phyloP scores from a whole-genome alignment of 83 land plant species.

The Diphasiastrum complanatum region DNA sequence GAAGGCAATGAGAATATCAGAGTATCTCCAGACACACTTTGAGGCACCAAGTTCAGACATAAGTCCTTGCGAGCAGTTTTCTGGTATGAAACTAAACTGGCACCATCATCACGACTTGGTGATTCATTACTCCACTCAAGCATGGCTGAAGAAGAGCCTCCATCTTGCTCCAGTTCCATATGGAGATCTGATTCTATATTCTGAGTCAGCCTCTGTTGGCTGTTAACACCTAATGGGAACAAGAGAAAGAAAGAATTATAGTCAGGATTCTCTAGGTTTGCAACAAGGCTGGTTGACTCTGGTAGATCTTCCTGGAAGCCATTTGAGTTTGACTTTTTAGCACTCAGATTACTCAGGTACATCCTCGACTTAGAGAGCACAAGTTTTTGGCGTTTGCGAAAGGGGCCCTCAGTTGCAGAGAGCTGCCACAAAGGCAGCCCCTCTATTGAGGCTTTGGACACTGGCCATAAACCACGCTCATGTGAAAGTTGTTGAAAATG shows the following conservation, averaged over 20 bases:
- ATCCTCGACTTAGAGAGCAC: slow-evolving; percentile 63
- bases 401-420: slow-evolving; percentile 97
- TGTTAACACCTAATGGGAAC: slow-evolving; percentile 35
- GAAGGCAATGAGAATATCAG: slow-evolving; percentile 61
- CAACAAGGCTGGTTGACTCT: slow-evolving; percentile 18
- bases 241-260: slow-evolving; percentile 55
- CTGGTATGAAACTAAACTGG: slow-evolving; percentile 59
- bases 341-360: slow-evolving; percentile 24
- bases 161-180: slow-evolving; percentile 43
- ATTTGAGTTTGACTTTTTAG: not conserved
- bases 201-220: slow-evolving; percentile 25
- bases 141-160: slow-evolving; percentile 31
- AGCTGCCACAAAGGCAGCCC: slow-evolving; percentile 86
- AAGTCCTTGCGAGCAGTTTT: slow-evolving; percentile 45
- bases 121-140: slow-evolving; percentile 78
- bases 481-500: slow-evolving; percentile 94
- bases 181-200: slow-evolving; percentile 46
- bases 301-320: slow-evolving; percentile 16
- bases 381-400: slow-evolving; percentile 91
- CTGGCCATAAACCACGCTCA: slow-evolving; percentile 89
- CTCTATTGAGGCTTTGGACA: slow-evolving; percentile 29
- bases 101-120: slow-evolving; percentile 48
- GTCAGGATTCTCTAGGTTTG: slow-evolving; percentile 29
- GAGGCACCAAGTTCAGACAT: slow-evolving; percentile 47
- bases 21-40: no score